Evolutionary conservation across 495 filamentous ascomycete genomes (phyloP).

Genomic region (Podospora appendiculata): DNA sequence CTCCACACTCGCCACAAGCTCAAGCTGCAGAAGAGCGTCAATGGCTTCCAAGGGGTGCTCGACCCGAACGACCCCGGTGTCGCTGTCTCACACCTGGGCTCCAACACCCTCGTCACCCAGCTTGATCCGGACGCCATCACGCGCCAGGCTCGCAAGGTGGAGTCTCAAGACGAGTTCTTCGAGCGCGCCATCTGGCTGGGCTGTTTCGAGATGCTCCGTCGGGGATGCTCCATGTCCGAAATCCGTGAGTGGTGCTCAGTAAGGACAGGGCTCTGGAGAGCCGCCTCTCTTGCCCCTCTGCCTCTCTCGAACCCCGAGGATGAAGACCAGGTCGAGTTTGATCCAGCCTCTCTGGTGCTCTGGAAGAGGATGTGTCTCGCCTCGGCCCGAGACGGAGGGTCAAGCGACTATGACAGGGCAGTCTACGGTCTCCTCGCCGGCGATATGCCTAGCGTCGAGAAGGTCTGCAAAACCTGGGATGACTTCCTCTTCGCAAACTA

Average conservation of each 20-base stretch:
- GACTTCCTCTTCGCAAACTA: conserved; percentile 88
- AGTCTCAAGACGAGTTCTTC: conserved; percentile 73
- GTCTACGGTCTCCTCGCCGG: conserved; percentile 86
- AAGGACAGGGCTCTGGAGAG: conserved; percentile 78
- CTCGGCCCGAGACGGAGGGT: conserved; percentile 57
- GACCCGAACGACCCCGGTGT: conserved; percentile 51
- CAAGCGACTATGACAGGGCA: conserved; percentile 72
- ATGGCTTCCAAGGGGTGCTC: conserved; percentile 52
- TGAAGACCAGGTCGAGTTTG: conserved; percentile 25
- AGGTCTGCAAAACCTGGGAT: conserved; percentile 74
- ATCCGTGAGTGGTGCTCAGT: conserved; percentile 76
- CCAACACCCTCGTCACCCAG: conserved; percentile 69
- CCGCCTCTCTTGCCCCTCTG: conserved; percentile 54
- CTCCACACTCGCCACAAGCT: conserved; percentile 82
- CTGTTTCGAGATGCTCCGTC: conserved; percentile 80
- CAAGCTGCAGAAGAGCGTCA: conserved; percentile 79
- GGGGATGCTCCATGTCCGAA: conserved; percentile 61
- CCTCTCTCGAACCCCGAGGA: conserved; percentile 37
- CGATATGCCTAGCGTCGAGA: conserved; percentile 65
- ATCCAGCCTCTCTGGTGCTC: conserved; percentile 47
- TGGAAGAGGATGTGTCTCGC: conserved; percentile 82
- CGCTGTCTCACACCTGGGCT: conserved; percentile 48
- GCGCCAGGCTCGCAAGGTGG: conserved; percentile 64
- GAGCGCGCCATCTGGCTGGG: conserved; percentile 83
- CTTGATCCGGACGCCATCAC: conserved; percentile 86